Evolutionary conservation across 164 flowering plant species (phyloP).

Genomic region (Vitis rupestris): DNA sequence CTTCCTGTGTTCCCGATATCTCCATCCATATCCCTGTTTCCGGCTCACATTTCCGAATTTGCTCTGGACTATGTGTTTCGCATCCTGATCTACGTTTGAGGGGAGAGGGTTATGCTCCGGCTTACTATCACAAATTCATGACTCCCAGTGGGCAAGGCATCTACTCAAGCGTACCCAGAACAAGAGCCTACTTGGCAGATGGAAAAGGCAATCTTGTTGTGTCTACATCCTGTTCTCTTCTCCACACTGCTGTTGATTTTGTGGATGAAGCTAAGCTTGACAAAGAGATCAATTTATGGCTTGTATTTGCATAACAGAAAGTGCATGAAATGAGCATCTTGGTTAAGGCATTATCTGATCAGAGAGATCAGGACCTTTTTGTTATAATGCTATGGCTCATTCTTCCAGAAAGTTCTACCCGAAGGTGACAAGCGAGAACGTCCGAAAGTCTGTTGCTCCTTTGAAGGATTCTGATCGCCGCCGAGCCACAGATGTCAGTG

Average conservation of each 20-base stretch:
- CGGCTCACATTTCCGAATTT: too few relatives aligned
- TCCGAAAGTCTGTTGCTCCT: constrained; percentile 4
- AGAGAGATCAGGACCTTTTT: neutral
- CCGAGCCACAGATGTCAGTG: constrained; percentile 1
- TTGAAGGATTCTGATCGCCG: constrained; percentile 2
- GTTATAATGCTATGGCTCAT: constrained; percentile 1
- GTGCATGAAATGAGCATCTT: neutral
- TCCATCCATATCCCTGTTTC: too few relatives aligned
- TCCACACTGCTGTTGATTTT: neutral
- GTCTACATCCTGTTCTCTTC: neutral
- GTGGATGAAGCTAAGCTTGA: neutral
- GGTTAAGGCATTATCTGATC: neutral
- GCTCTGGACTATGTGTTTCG: too few relatives aligned
- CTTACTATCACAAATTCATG: too few relatives aligned
- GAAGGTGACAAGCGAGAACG: neutral
- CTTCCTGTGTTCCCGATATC: too few relatives aligned
- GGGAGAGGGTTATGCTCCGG: too few relatives aligned
- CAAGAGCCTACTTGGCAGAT: too few relatives aligned
- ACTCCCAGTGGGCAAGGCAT: too few relatives aligned
- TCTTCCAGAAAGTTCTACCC: neutral
- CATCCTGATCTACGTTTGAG: too few relatives aligned
- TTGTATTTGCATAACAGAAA: neutral
- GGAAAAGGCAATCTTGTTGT: neutral
- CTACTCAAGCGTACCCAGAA: too few relatives aligned
- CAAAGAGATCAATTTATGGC: neutral